Conservation (phyloP, 495 filamentous ascomycete genomes). For the Aspergillus campestris region DNA sequence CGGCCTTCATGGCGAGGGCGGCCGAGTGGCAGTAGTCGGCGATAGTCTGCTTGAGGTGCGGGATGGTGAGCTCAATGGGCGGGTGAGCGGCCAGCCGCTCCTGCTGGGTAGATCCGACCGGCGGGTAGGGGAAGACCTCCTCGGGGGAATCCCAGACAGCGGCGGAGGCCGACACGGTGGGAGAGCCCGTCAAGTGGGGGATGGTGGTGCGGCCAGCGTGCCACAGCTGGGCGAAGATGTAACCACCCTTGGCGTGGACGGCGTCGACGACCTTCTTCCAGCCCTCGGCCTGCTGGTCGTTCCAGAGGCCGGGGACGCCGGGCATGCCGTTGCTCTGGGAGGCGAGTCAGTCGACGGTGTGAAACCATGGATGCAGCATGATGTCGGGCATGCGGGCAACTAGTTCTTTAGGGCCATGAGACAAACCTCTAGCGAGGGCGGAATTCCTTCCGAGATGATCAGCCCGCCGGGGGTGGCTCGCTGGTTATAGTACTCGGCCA, state of each 20-base stretch:
- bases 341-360: background rate
- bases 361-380: background rate
- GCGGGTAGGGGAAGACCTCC: constrained; percentile 28
- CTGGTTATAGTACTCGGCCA: constrained; percentile 49
- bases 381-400: no score
- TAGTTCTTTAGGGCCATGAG: no score
- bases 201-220: constrained; percentile 42
- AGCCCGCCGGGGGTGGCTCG: constrained; percentile 44
- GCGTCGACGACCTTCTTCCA: constrained; percentile 46
- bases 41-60: constrained; percentile 30
- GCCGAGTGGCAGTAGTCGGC: constrained; percentile 21
- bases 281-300: constrained; percentile 33
- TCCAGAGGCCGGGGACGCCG: constrained; percentile 44
- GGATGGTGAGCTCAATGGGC: constrained; percentile 37
- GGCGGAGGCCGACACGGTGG: constrained; percentile 29
- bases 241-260: constrained; percentile 44
- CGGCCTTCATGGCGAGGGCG: constrained; percentile 16
- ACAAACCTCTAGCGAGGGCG: constrained; percentile 38
- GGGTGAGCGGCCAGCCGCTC: constrained; percentile 36
- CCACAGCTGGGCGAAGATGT: constrained; percentile 48
- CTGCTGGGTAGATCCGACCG: constrained; percentile 24
- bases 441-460: constrained; percentile 48
- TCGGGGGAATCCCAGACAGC: constrained; percentile 32
- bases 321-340: constrained; percentile 36
- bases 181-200: constrained; percentile 34